Evolutionary conservation across 1,284 basidiomycete species (phyloP).

Genomic region (Ceratobasidium sp.): DNA sequence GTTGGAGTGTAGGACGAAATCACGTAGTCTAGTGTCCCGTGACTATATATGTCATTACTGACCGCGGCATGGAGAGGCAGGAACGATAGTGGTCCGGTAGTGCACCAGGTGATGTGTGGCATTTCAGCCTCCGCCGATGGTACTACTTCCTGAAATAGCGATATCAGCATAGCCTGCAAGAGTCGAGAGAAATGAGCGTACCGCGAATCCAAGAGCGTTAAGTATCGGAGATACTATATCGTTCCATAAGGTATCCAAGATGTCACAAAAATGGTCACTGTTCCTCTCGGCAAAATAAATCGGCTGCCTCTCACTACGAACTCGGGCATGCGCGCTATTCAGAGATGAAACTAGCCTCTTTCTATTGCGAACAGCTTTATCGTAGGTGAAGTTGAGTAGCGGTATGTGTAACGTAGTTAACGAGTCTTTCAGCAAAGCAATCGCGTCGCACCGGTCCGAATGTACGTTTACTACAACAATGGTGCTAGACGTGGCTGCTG

Average conservation of each 20-base stretch:
- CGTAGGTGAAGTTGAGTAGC: not conserved
- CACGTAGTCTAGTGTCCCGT: not conserved
- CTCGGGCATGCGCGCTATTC: not conserved
- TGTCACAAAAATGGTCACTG: too few species aligned
- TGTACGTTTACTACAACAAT: conserved; percentile 1
- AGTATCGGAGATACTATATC: too few species aligned
- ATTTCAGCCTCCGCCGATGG: not conserved
- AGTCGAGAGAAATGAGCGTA: not conserved
- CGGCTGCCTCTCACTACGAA: not conserved
- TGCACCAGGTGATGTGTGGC: conserved; percentile 18
- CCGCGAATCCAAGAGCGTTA: too few species aligned
- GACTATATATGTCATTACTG: not conserved
- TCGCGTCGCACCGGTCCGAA: not conserved
- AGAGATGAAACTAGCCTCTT: not conserved
- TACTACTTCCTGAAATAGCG: too few species aligned
- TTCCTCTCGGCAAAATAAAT: too few species aligned
- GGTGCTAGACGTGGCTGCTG: not conserved
- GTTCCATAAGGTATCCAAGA: too few species aligned
- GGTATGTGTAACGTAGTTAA: not conserved
- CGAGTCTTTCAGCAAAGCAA: not conserved
- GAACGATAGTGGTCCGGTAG: conserved; percentile 4
- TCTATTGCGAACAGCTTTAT: not conserved
- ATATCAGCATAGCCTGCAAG: not conserved
- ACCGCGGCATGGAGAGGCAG: conserved; percentile 9
- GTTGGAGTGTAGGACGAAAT: conserved; percentile 26